phyloP scores from a whole-genome alignment of 306 rosid species.

The Cotoneaster glaucophyllus region DNA sequence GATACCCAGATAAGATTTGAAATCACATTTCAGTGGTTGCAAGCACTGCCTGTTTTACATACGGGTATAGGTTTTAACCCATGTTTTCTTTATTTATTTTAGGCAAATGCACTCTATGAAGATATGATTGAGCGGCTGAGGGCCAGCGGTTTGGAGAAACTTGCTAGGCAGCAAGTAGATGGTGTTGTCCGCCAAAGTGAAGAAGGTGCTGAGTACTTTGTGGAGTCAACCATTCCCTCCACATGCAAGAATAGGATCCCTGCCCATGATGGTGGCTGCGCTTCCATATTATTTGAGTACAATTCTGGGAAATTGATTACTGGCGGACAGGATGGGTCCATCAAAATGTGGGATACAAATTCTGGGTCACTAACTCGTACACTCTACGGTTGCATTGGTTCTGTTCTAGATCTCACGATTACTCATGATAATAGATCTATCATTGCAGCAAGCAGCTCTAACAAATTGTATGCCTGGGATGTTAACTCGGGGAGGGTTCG shows the following conservation, averaged over 20 bases:
- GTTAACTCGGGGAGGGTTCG: conserved; percentile 73
- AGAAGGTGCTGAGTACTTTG: conserved; percentile 90
- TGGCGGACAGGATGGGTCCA: conserved; percentile 86
- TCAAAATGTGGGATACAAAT: conserved; percentile 86
- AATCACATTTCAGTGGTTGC: neutral
- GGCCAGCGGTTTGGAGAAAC: conserved; percentile 84
- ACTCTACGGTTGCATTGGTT: conserved; percentile 85
- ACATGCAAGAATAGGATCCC: conserved; percentile 53
- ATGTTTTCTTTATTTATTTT: conserved; percentile 15
- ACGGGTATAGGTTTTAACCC: neutral
- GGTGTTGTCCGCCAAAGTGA: conserved; percentile 94
- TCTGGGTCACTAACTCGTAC: conserved; percentile 58
- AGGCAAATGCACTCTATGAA: conserved; percentile 91
- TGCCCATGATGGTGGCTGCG: conserved; percentile 97
- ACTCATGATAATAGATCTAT: conserved; percentile 83
- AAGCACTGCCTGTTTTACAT: neutral
- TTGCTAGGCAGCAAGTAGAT: conserved; percentile 94
- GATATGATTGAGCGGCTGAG: conserved; percentile 65
- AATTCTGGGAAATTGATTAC: conserved; percentile 73
- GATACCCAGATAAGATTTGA: neutral
- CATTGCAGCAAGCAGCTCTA: conserved; percentile 97
- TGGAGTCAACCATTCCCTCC: conserved; percentile 70
- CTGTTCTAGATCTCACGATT: conserved; percentile 78
- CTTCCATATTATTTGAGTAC: conserved; percentile 67
- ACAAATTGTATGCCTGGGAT: conserved; percentile 88